These are phyloP conservation scores for Wickerhamomyces alni DNA, from an alignment of 805 yeast species.

Conservation along the genomic window DNA sequence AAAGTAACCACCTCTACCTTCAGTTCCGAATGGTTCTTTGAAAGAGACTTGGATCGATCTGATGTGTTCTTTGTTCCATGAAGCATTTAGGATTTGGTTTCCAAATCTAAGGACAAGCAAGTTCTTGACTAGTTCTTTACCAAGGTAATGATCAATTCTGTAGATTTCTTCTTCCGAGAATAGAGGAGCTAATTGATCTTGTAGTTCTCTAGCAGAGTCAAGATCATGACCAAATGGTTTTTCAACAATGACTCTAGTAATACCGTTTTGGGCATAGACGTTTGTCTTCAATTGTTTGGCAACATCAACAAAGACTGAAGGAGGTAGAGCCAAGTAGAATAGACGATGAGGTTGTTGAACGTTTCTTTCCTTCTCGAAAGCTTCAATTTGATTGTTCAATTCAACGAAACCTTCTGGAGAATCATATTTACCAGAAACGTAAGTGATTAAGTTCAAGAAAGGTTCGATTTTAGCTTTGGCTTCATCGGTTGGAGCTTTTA, in stretches of 20 bases:
- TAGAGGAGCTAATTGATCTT: conserved; percentile 70
- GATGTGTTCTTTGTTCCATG: conserved; percentile 81
- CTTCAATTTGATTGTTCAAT: conserved; percentile 49
- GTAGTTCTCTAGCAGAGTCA: conserved; percentile 69
- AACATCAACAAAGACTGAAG: conserved; percentile 80
- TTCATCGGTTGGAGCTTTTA: conserved; percentile 47
- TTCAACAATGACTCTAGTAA: conserved; percentile 82
- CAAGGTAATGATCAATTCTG: conserved; percentile 96
- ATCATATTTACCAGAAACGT: conserved; percentile 79
- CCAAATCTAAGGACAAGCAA: conserved; percentile 85
- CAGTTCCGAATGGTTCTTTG: conserved; percentile 98
- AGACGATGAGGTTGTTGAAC: conserved; percentile 64
- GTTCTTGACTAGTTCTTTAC: conserved; percentile 97
- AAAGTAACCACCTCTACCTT: conserved; percentile 98
- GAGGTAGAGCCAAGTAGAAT: conserved; percentile 92
- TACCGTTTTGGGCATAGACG: conserved; percentile 63
- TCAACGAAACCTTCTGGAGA: conserved; percentile 62
- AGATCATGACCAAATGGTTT: conserved; percentile 97
- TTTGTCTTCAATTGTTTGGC: conserved; percentile 64
- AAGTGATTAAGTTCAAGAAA: conserved; percentile 61
- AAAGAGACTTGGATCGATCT: conserved; percentile 81
- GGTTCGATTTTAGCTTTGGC: conserved; percentile 41
- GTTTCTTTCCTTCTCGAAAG: conserved; percentile 46
- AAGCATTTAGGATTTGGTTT: conserved; percentile 79
- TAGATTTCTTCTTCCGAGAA: conserved; percentile 88